These are phyloP conservation scores for Lindgomyces ingoldianus DNA, from an alignment of 495 filamentous ascomycete genomes.

Conservation along the genomic window DNA sequence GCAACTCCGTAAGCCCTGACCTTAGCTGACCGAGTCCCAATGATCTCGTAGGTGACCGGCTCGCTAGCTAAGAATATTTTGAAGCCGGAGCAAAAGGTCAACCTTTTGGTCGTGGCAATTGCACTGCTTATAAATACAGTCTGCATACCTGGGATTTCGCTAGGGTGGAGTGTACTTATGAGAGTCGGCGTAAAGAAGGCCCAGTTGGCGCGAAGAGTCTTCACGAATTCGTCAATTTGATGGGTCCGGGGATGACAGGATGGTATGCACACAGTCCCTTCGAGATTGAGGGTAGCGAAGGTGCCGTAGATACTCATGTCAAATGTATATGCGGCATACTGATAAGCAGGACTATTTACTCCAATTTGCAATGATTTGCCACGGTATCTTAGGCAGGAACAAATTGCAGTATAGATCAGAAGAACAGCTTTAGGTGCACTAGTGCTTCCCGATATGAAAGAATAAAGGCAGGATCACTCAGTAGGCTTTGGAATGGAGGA, in stretches of 20 bases:
- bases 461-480: neutral
- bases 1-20: neutral
- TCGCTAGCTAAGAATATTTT: neutral
- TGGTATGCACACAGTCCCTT: neutral
- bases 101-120: no score
- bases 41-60: neutral
- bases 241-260: neutral
- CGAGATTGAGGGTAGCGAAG: neutral
- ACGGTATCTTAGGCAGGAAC: neutral
- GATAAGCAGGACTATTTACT: neutral
- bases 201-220: neutral
- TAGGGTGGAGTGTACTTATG: neutral
- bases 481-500: neutral
- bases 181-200: neutral
- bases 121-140: no score
- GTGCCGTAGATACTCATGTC: neutral
- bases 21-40: neutral
- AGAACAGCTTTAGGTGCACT: neutral
- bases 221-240: neutral
- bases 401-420: neutral
- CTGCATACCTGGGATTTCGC: neutral
- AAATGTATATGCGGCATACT: neutral
- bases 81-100: no score
- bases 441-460: neutral
- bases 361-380: neutral